Evolutionary conservation across 1,139 yeast genomes (phyloP), one percentile per base, ranked within the genome.

Genomic region (Blastobotrys serpentis): DNA sequence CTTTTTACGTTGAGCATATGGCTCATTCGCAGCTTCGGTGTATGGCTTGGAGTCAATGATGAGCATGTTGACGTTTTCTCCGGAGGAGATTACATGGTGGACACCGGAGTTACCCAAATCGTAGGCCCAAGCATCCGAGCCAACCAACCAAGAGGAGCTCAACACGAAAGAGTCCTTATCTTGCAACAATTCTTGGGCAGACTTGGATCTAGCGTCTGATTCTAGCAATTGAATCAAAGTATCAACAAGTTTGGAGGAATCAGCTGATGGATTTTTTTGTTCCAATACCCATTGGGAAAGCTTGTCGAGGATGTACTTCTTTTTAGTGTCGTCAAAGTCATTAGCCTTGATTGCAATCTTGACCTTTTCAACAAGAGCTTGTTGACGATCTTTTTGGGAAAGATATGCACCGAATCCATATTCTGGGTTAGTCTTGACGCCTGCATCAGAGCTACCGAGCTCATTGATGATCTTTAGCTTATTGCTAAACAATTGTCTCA

Each of bases 61-160:
- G 63, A 90, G 78, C 79, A 90, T 78, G 67, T 92, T 92, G 59
- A 90, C 71, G 63, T 89, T 86, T 64, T 82, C 76, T 42, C 84
- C 84, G 0, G 92, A 82, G 29, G 89, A 71, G 43, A 90, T 73
- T 13, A 88, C 84, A 62, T 83, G 84, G 67, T 92, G 98, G 47
- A 90, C 86, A 66, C 98, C 96, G 8, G 96, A 85, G 56, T 86
- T 76, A 36, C 98, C 98, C 58, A 87, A 73, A 71, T 90, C 98
- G 64, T 84, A 89, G 17, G 96, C 79, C 98, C 98, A 90, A 29
- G 95, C 81, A 68, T 90, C 98, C 6, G 97, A 88, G 19, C 97
- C 97, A 54, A 92, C 75, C 54, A 90, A 73, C 98, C 98, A 90
- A 52, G 80, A 76, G 21, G 85, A 74, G 47, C 73, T 72, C 38